phyloP scores from a whole-genome alignment of 148 eudicot species.

The Hydrangea macrophylla region DNA sequence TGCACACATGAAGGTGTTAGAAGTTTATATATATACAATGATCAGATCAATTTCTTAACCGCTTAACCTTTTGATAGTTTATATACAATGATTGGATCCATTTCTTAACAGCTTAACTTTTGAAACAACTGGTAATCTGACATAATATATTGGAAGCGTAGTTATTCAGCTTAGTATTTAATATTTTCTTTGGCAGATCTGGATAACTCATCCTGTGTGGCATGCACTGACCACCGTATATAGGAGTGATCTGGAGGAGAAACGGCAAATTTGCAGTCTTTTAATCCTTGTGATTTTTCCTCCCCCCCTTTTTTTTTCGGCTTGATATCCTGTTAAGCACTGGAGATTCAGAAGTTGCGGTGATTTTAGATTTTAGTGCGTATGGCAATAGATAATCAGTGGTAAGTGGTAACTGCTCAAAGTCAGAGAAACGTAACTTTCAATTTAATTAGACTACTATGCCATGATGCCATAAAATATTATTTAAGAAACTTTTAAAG shows the following conservation, averaged over 20 bases:
- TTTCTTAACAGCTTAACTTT: no score
- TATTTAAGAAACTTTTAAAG: background rate
- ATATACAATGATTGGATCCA: no score
- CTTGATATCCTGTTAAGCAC: no score
- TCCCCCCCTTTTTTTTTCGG: slow-evolving; percentile 34
- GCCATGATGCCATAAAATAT: background rate
- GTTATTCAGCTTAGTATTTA: background rate
- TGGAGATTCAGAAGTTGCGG: no score
- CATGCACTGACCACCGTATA: slow-evolving; percentile 1
- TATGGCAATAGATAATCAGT: no score
- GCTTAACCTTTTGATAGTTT: no score
- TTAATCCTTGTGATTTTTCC: background rate
- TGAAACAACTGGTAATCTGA: no score
- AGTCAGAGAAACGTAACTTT: background rate
- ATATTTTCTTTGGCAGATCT: background rate
- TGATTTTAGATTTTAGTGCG: no score
- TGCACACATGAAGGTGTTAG: no score
- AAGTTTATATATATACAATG: no score
- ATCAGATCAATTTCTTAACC: no score
- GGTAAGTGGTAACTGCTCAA: background rate
- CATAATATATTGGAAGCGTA: background rate
- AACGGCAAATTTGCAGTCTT: background rate
- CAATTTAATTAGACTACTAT: background rate
- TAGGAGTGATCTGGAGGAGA: background rate
- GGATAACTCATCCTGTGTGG: no score